A percentile compares a stretch with the other conserved stretches of the same genome.
These are phyloP conservation scores for Russula virescens DNA, from an alignment of 768 basidiomycete genomes.

Conservation along the genomic window DNA sequence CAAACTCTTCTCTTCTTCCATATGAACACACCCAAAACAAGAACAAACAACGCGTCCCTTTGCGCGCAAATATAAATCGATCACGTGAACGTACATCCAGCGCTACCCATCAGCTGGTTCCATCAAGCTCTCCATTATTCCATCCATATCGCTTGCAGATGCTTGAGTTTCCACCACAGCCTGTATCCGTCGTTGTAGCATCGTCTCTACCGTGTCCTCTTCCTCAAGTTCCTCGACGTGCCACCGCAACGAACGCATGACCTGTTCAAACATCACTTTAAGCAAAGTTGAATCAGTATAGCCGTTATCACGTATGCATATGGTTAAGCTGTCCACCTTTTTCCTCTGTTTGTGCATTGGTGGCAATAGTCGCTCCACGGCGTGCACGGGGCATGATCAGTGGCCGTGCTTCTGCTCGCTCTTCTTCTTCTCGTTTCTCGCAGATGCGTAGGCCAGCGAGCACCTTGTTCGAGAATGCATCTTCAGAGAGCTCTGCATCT, in stretches of 20 bases:
- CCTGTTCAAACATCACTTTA: conserved; percentile 34
- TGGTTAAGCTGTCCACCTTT: conserved; percentile 28
- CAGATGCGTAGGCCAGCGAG: conserved; percentile 34
- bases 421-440: conserved; percentile 36
- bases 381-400: conserved; percentile 31
- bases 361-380: conserved; percentile 28
- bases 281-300: background rate
- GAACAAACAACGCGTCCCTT: conserved; percentile 18
- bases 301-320: background rate
- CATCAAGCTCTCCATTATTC: conserved; percentile 41
- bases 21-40: conserved; percentile 21
- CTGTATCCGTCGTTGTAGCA: conserved; percentile 34
- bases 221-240: conserved; percentile 40
- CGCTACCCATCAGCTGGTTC: background rate
- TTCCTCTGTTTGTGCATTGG: conserved; percentile 31
- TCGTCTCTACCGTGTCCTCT: conserved; percentile 40
- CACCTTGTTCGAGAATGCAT: conserved; percentile 36
- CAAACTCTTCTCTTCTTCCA: background rate
- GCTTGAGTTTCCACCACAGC: conserved; percentile 34
- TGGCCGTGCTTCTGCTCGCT: conserved; percentile 30
- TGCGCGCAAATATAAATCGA: background rate
- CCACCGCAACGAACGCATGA: conserved; percentile 36
- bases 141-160: conserved; percentile 35
- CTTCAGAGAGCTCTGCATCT: conserved; percentile 36
- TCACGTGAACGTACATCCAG: conserved; percentile 8